Percentiles rank a stretch among this genome's conserved stretches.
These are phyloP conservation scores for Helminthosporium solani DNA, from an alignment of 2,329 filamentous ascomycete species.

Conservation along the genomic window DNA sequence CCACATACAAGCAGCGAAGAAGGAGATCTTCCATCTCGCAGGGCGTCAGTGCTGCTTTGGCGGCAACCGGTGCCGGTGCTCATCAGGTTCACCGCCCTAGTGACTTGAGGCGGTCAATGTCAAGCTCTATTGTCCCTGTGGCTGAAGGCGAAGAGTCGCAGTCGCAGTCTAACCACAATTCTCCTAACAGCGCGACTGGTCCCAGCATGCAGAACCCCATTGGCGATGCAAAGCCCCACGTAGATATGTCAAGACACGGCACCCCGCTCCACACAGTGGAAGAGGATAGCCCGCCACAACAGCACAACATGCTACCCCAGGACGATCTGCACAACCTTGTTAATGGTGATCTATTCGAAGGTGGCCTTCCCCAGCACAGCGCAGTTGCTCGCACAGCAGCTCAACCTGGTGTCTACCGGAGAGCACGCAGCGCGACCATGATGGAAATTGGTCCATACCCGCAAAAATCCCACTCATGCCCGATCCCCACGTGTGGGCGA, in stretches of 20 bases:
- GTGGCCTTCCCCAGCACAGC: constrained; percentile 55
- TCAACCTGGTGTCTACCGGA: constrained; percentile 73
- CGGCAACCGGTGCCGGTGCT: constrained; percentile 53
- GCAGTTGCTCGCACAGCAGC: constrained; percentile 60
- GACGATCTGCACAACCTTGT: constrained; percentile 63
- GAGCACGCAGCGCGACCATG: constrained; percentile 90
- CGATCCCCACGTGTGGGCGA: constrained; percentile 95
- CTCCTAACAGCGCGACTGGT: constrained; percentile 72
- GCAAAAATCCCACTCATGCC: constrained; percentile 97
- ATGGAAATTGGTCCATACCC: constrained; percentile 97
- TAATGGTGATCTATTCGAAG: constrained; percentile 41
- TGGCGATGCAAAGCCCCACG: constrained; percentile 69
- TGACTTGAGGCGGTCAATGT: constrained; percentile 87
- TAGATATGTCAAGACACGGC: constrained; percentile 83
- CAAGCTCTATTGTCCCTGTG: constrained; percentile 79
- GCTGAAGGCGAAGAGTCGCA: constrained; percentile 70
- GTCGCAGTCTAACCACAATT: constrained; percentile 65
- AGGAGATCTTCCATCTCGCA: constrained; percentile 90
- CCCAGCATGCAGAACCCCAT: constrained; percentile 57
- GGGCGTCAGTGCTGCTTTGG: constrained; percentile 70
- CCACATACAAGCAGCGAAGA: constrained; percentile 96
- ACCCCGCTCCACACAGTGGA: constrained; percentile 86
- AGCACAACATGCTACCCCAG: constrained; percentile 66
- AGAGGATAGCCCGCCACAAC: constrained; percentile 77
- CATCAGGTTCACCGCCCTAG: constrained; percentile 76